A percentile compares a stretch with the other conserved stretches of the same genome.
These are phyloP conservation scores for Dittrichia graveolens DNA, from an alignment of 129 eudicot species.

Conservation along the genomic window DNA sequence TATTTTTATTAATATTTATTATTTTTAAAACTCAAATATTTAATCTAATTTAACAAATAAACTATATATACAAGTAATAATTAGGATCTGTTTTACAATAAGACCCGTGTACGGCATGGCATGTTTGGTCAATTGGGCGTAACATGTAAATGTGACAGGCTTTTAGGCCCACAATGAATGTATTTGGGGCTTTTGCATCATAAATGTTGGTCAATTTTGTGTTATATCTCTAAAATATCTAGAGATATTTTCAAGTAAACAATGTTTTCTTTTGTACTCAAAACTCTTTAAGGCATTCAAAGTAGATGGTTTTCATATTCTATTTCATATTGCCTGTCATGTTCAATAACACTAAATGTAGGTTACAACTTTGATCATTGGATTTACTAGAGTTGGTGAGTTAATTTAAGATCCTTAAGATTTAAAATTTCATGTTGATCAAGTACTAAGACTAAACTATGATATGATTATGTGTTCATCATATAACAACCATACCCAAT, in stretches of 20 bases:
- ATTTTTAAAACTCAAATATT: background rate
- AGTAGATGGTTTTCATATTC: background rate
- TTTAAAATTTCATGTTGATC: too few relatives aligned
- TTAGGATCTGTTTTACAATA: too few relatives aligned
- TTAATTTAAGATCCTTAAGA: too few relatives aligned
- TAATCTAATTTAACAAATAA: background rate
- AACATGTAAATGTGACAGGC: constrained; percentile 21
- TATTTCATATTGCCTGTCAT: too few relatives aligned
- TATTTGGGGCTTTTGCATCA: constrained; percentile 10
- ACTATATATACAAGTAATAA: too few relatives aligned
- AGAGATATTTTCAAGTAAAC: background rate
- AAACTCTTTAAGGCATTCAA: background rate
- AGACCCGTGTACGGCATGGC: background rate
- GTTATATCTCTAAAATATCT: background rate
- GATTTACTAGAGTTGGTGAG: too few relatives aligned
- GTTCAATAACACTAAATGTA: too few relatives aligned
- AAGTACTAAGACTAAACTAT: too few relatives aligned
- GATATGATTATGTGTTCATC: too few relatives aligned
- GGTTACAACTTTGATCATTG: too few relatives aligned
- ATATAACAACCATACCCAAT: too few relatives aligned
- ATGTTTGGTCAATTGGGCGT: constrained; percentile 14
- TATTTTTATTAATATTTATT: background rate
- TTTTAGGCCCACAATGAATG: constrained; percentile 28
- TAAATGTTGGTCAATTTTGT: constrained; percentile 1
- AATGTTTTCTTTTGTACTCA: background rate